Conservation (phyloP, 2,329 filamentous ascomycete genomes). For the Sarocladiaceae sp. region DNA sequence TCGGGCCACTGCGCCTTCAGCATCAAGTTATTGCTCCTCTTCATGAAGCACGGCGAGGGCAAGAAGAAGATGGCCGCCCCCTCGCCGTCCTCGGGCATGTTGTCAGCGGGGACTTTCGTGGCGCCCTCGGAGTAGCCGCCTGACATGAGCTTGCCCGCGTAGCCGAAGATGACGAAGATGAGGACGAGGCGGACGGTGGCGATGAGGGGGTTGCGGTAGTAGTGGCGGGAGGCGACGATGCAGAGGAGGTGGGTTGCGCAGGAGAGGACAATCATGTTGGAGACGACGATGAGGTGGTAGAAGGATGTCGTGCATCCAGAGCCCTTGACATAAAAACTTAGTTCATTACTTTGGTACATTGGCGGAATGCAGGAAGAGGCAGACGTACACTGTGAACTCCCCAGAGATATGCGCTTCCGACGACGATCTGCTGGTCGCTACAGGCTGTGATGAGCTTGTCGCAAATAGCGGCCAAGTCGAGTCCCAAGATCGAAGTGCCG, state of each 20-base stretch:
- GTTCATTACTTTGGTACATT: neutral
- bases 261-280: neutral
- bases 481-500: neutral
- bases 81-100: neutral
- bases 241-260: conserved; percentile 1
- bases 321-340: neutral
- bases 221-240: neutral
- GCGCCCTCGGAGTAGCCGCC: neutral
- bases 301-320: neutral
- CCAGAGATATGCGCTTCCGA: neutral
- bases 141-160: neutral
- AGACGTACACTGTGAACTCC: neutral
- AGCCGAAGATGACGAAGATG: neutral
- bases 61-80: neutral
- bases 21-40: neutral
- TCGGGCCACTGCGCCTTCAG: neutral
- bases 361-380: neutral
- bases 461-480: neutral
- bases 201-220: neutral
- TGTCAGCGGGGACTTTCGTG: neutral
- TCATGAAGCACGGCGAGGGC: neutral
- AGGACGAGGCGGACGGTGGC: neutral
- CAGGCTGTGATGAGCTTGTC: neutral
- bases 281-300: neutral
- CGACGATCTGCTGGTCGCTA: conserved; percentile 2